Conservation (phyloP, 2,329 filamentous ascomycete genomes). For the Hymenoscyphus repandus region DNA sequence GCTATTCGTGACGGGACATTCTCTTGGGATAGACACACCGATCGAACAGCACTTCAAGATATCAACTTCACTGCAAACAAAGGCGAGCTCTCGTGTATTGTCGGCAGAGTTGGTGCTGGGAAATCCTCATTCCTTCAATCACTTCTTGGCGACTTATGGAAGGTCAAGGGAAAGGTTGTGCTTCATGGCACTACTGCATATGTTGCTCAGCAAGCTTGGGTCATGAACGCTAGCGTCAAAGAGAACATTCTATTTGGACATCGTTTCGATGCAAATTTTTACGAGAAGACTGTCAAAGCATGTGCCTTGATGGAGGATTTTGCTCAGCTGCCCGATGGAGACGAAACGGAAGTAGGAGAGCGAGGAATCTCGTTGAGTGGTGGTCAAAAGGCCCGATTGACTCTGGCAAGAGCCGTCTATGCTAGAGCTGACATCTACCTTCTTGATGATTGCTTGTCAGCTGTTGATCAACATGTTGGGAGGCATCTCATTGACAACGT, state of each 20-base stretch:
- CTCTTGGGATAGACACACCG: slow-evolving; percentile 86
- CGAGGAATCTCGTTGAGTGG: slow-evolving; percentile 93
- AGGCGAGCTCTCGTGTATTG: slow-evolving; percentile 86
- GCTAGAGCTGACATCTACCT: slow-evolving; percentile 95
- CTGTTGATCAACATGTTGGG: slow-evolving; percentile 97
- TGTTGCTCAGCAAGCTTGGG: slow-evolving; percentile 89
- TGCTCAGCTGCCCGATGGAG: slow-evolving; percentile 84
- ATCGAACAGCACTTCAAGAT: slow-evolving; percentile 66
- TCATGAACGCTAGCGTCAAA: slow-evolving; percentile 95
- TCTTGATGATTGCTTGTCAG: slow-evolving; percentile 88
- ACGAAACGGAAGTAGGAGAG: slow-evolving; percentile 94
- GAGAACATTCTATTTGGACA: slow-evolving; percentile 98
- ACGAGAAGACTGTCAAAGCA: slow-evolving; percentile 85
- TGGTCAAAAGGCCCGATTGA: slow-evolving; percentile 91
- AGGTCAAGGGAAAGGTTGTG: slow-evolving; percentile 75
- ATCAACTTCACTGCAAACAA: slow-evolving; percentile 88
- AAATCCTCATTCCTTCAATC: slow-evolving; percentile 91
- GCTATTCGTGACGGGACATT: slow-evolving; percentile 80
- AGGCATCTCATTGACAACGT: slow-evolving; percentile 93
- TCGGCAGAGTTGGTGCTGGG: slow-evolving; percentile 89
- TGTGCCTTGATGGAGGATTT: slow-evolving; percentile 92
- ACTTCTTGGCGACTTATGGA: slow-evolving; percentile 88
- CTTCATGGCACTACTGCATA: slow-evolving; percentile 83
- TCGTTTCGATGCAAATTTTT: slow-evolving; percentile 88
- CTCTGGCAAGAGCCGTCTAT: slow-evolving; percentile 89